These are phyloP conservation scores for Lactuca saligna DNA, from an alignment of 129 eudicot species.

Conservation along the genomic window DNA sequence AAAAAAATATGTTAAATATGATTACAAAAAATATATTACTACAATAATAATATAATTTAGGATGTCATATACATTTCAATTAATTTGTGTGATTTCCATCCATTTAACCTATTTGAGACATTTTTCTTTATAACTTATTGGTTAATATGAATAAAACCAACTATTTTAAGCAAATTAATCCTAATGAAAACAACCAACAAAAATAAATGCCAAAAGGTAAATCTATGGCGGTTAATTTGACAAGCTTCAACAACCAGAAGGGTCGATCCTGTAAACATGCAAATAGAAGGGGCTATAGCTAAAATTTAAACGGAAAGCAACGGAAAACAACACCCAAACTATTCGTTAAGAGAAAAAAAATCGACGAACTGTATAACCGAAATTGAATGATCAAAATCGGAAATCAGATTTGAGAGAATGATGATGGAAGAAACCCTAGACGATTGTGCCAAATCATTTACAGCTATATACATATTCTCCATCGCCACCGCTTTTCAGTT, in stretches of 20 bases:
- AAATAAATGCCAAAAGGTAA: no score
- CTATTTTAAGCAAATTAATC: no score
- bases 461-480: conserved; percentile 52
- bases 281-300: not conserved
- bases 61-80: no score
- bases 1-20: no score
- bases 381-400: conserved; percentile 6
- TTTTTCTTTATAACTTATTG: no score
- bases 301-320: not conserved
- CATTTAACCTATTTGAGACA: no score
- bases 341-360: conserved; percentile 8
- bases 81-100: no score
- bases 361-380: conserved; percentile 4
- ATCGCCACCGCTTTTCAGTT: conserved; percentile 49
- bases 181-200: no score
- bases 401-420: conserved; percentile 3
- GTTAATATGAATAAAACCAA: no score
- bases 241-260: not conserved
- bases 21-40: no score
- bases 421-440: conserved; percentile 38
- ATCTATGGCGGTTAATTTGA: no score
- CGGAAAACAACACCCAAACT: not conserved
- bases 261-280: not conserved
- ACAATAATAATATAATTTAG: no score
- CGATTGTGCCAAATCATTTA: conserved; percentile 44